A percentile compares a stretch with the other conserved stretches of the same genome.
phyloP scores from a whole-genome alignment of 306 rosid genomes.

The Acacia acuminata region DNA sequence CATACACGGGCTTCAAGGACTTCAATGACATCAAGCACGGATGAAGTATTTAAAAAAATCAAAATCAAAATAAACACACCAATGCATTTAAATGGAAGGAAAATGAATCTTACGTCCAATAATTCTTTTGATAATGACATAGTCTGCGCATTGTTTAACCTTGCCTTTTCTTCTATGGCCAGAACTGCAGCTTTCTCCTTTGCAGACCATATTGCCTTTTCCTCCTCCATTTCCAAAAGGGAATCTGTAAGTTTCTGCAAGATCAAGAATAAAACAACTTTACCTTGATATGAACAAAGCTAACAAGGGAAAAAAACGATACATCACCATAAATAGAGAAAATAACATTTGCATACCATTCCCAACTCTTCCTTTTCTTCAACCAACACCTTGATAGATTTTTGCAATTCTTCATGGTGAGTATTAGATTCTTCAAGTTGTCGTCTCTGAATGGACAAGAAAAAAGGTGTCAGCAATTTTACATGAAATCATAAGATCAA shows the following conservation, averaged over 20 bases:
- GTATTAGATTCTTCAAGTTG: conserved; percentile 64
- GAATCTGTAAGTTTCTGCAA: conserved; percentile 85
- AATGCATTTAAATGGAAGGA: conserved; percentile 19
- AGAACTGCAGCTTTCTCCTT: conserved; percentile 74
- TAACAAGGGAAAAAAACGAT: neutral
- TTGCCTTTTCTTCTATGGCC: conserved; percentile 66
- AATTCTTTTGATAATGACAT: conserved; percentile 57
- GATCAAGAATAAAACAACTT: conserved; percentile 31
- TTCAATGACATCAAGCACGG: neutral
- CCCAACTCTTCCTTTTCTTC: conserved; percentile 89
- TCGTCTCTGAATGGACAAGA: conserved; percentile 53
- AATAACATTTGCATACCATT: conserved; percentile 55
- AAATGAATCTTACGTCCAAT: conserved; percentile 53
- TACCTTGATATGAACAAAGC: conserved; percentile 21
- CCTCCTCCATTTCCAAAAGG: conserved; percentile 92
- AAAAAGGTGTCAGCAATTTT: conserved; percentile 18
- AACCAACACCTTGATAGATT: conserved; percentile 50
- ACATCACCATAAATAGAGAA: conserved; percentile 23
- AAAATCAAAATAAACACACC: conserved; percentile 11
- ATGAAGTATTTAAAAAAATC: conserved; percentile 2
- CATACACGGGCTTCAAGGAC: conserved; percentile 14
- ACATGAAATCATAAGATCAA: conserved; percentile 4
- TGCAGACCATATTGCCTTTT: conserved; percentile 79
- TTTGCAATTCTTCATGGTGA: conserved; percentile 58
- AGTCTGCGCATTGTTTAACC: conserved; percentile 46